Conservation (phyloP, 2,329 filamentous ascomycete species). For the Alternaria sp. region DNA sequence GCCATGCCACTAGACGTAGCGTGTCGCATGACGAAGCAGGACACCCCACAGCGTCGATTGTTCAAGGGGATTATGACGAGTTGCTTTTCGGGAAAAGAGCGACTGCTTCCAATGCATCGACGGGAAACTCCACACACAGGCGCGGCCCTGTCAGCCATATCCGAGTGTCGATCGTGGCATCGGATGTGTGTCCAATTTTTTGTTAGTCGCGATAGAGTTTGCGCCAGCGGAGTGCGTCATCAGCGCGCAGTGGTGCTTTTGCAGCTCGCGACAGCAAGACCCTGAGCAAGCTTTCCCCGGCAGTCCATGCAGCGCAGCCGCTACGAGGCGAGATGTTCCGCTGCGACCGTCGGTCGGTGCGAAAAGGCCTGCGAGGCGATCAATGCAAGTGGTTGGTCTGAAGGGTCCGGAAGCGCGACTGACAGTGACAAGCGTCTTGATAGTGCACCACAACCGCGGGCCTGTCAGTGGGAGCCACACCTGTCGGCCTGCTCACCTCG, state of each 20-base stretch:
- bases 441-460: constrained; percentile 36
- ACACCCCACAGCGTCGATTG: constrained; percentile 18
- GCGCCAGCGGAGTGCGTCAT: constrained; percentile 16
- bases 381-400: constrained; percentile 28
- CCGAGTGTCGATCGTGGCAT: constrained; percentile 43
- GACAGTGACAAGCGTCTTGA: constrained; percentile 39
- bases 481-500: constrained; percentile 28
- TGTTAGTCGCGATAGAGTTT: constrained; percentile 14
- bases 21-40: constrained; percentile 24
- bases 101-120: constrained; percentile 11
- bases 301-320: constrained; percentile 14
- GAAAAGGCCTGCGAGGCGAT: constrained; percentile 22
- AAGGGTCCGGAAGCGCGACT: constrained; percentile 38
- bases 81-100: constrained; percentile 11
- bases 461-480: constrained; percentile 44
- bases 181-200: constrained; percentile 20
- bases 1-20: constrained; percentile 24
- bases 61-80: constrained; percentile 17
- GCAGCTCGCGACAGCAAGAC: constrained; percentile 16
- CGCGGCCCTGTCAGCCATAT: constrained; percentile 39
- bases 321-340: constrained; percentile 20
- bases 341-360: constrained; percentile 22
- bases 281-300: constrained; percentile 27
- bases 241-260: constrained; percentile 8
- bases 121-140: constrained; percentile 20